Base-by-base conservation (phyloP, 1,139 yeast genomes). In the Chernovozyma aurita region DNA sequence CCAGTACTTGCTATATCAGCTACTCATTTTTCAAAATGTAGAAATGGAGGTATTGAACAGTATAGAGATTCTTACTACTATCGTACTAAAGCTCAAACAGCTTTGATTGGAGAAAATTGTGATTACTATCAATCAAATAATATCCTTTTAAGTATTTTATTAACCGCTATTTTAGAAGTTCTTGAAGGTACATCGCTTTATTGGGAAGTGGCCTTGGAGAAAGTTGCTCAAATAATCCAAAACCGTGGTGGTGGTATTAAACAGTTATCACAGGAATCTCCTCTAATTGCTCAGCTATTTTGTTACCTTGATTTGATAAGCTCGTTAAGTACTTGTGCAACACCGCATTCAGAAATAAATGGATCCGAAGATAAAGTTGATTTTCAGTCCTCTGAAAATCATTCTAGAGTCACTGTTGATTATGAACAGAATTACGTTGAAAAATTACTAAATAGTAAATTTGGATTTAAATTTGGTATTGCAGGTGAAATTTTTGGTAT, bases 401-500 rank as follows among this genome's bases (percentile, higher is more conserved):
- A 5, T 6, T 13, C 27, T 5, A 24, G 13, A 13, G 5, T 13
- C 15, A 24, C 6, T 7, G 13, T 36, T 4, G 43, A 41, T 13
- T 46, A 44, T 33, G 49, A 48, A 9, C 49, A 43, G 21, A 41
- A 42, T 13, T 47, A 47, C 29, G 42, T 50, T n/a, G 51, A 46
- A 36, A 37, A 34, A 14, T 41, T 49, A 15, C 33, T 50, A 22
- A 49, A 50, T 34, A 45, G 41, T 37, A 50, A 50, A 33, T 51
- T 51, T 40, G 55, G 55, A 13, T 51, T 51, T 35, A 49, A 46
- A 28, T 49, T 45, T 34, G 55, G 55, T 5, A 47, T 50, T 12
- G 54, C 49, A 15, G 55, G 55, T 8, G 55, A 51, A 31, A 39
- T 51, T 2, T 50, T 48, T 42, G 48, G 50, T 28, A 45, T 51